Conservation (phyloP, 768 basidiomycete species). For the Boletus rubroflammeus region DNA sequence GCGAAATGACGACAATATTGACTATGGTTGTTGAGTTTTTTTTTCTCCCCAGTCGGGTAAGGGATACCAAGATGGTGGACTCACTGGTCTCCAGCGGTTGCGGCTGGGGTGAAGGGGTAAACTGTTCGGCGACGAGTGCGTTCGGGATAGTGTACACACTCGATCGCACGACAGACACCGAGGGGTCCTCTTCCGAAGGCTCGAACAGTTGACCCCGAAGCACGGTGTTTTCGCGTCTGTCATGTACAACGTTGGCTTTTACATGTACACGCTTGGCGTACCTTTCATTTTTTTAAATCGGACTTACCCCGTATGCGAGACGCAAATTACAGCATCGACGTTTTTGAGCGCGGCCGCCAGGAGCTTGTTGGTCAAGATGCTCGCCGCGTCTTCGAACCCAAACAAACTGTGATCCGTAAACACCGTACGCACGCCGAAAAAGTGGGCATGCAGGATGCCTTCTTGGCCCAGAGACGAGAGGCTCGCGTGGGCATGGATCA, state of each 20-base stretch:
- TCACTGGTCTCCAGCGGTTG: constrained; percentile 55
- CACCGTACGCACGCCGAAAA: constrained; percentile 84
- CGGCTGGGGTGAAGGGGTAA: constrained; percentile 56
- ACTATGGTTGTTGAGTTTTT: constrained; percentile 43
- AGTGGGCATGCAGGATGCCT: constrained; percentile 83
- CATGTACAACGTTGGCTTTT: neutral
- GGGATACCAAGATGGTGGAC: neutral
- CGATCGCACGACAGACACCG: constrained; percentile 43
- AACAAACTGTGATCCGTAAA: constrained; percentile 98
- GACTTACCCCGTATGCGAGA: constrained; percentile 90
- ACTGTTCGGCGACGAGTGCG: constrained; percentile 82
- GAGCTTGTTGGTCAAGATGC: constrained; percentile 96
- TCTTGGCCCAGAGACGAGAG: constrained; percentile 91
- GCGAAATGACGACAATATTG: constrained; percentile 86
- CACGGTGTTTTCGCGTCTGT: constrained; percentile 95
- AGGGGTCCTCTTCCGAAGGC: constrained; percentile 39
- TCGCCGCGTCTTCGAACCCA: constrained; percentile 95
- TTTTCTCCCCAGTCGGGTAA: neutral
- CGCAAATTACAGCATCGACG: constrained; percentile 93
- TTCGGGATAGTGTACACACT: constrained; percentile 93
- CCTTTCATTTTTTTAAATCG: too few species aligned
- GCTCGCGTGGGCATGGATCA: constrained; percentile 91
- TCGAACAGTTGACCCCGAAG: constrained; percentile 79
- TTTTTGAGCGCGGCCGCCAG: constrained; percentile 82
- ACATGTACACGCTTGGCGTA: neutral